Evolutionary conservation across 768 basidiomycete species (phyloP).

Genomic region (Russula sp.): DNA sequence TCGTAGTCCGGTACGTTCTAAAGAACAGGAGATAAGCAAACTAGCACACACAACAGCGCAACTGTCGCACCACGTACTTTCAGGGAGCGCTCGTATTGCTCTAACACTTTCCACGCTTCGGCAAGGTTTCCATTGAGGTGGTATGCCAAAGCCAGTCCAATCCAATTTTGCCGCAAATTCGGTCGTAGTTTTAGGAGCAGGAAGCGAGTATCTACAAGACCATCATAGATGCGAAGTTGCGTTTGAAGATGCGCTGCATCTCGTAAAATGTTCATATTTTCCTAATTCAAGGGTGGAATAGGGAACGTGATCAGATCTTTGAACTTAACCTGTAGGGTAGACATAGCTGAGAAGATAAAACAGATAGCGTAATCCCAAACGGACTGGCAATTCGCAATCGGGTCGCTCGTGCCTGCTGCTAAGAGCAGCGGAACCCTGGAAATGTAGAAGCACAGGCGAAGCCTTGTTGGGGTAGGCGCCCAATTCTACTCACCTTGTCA

Average conservation of each 20-base stretch:
- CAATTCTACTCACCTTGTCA: constrained; percentile 65
- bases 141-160: constrained; percentile 83
- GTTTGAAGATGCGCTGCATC: constrained; percentile 88
- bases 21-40: constrained; percentile 22
- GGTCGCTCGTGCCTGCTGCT: neutral
- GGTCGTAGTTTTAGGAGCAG: constrained; percentile 79
- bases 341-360: constrained; percentile 9
- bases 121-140: constrained; percentile 72
- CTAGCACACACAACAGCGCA: neutral
- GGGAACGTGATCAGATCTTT: constrained; percentile 12
- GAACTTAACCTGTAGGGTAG: neutral
- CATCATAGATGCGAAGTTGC: constrained; percentile 77
- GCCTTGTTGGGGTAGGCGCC: constrained; percentile 1
- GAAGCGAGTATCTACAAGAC: constrained; percentile 77
- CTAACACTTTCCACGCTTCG: constrained; percentile 69
- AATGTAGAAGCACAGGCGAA: constrained; percentile 13
- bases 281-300: constrained; percentile 46
- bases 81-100: constrained; percentile 65
- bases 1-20: constrained; percentile 78
- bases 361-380: neutral
- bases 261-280: constrained; percentile 89
- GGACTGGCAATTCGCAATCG: neutral
- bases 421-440: neutral
- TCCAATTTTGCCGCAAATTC: constrained; percentile 83
- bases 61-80: constrained; percentile 52